These are phyloP conservation scores for Fusarium heterosporum DNA, from an alignment of 2,329 filamentous ascomycete genomes.

Conservation along the genomic window DNA sequence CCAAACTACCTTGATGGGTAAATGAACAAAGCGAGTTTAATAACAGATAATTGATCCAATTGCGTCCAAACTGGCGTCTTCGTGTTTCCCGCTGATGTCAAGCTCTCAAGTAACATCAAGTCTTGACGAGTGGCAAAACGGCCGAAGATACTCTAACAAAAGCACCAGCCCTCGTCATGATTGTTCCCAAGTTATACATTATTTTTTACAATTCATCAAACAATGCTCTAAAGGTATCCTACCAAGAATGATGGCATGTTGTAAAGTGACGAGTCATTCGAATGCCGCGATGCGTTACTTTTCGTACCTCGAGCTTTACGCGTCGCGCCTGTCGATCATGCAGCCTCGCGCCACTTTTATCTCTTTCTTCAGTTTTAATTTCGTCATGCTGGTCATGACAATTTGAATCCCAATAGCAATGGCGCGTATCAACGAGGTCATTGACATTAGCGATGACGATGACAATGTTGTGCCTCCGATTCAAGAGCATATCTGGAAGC, in stretches of 20 bases:
- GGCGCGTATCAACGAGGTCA: neutral
- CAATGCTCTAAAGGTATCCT: no score
- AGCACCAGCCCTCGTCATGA: no score
- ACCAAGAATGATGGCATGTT: no score
- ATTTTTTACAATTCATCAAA: no score
- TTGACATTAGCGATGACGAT: slow-evolving; percentile 17
- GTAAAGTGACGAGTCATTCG: neutral
- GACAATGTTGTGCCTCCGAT: neutral
- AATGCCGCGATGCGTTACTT: neutral
- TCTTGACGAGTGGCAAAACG: neutral
- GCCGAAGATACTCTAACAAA: neutral
- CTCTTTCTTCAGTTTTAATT: neutral
- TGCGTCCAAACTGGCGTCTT: neutral
- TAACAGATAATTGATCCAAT: neutral
- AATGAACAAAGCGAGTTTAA: neutral
- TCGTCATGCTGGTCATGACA: neutral
- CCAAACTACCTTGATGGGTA: slow-evolving; percentile 19
- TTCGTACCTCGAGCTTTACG: neutral
- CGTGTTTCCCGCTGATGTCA: neutral
- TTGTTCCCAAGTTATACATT: no score
- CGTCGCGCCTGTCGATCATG: neutral
- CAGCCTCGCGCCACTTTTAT: neutral
- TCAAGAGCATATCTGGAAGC: slow-evolving; percentile 5
- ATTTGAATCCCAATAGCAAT: neutral
- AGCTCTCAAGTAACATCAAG: neutral